Evolutionary conservation across 1,284 basidiomycete genomes (phyloP).

Genomic region (Heimioporus punctisporus): DNA sequence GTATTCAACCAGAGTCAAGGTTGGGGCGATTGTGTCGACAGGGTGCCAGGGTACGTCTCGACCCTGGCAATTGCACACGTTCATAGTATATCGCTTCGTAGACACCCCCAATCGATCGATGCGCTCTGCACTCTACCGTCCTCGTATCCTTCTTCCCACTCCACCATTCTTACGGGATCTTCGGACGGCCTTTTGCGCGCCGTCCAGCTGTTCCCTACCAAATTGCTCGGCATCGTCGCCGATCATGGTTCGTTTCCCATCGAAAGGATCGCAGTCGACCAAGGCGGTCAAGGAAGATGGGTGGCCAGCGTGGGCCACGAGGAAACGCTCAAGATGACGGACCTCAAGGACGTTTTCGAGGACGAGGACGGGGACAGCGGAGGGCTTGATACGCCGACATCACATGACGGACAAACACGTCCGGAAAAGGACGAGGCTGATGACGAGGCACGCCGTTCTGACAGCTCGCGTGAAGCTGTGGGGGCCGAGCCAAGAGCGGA

Average conservation of each 20-base stretch:
- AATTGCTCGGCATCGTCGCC: constrained; percentile 88
- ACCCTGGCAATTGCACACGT: neutral
- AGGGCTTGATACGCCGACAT: constrained; percentile 33
- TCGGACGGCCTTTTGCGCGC: constrained; percentile 93
- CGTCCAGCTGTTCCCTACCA: constrained; percentile 89
- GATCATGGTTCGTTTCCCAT: constrained; percentile 93
- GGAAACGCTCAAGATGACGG: constrained; percentile 83
- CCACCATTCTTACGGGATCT: constrained; percentile 89
- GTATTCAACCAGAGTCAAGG: constrained; percentile 89
- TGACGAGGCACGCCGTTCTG: constrained; percentile 3
- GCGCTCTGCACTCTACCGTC: constrained; percentile 76
- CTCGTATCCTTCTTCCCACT: constrained; percentile 63
- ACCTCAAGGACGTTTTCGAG: constrained; percentile 64
- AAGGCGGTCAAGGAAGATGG: constrained; percentile 67
- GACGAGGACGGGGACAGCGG: constrained; percentile 39
- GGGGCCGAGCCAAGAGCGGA: constrained; percentile 12
- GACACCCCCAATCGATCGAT: constrained; percentile 89
- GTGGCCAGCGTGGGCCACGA: constrained; percentile 96
- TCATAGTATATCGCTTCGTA: constrained; percentile 31
- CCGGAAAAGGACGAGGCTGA: constrained; percentile 35
- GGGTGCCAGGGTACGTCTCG: constrained; percentile 76
- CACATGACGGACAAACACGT: constrained; percentile 40
- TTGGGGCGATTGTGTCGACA: constrained; percentile 93
- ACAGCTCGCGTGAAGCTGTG: neutral
- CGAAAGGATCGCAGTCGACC: constrained; percentile 76